Percentiles rank a stretch among this genome's conserved stretches.
These are phyloP conservation scores for Globisporangium yorkense DNA, from an alignment of 352 stramenopile species.

Conservation along the genomic window DNA sequence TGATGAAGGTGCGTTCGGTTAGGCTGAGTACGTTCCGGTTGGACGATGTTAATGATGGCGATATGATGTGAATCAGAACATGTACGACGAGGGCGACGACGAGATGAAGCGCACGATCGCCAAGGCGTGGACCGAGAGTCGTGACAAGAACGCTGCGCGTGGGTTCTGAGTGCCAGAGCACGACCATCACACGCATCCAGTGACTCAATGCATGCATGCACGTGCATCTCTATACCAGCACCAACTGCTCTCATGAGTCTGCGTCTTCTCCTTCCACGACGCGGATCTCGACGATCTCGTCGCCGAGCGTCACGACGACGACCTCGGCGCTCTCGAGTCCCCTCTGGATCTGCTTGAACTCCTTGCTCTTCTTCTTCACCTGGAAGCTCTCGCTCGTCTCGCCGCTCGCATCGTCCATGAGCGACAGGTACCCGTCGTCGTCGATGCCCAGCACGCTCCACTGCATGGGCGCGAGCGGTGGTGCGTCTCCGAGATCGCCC, in stretches of 20 bases:
- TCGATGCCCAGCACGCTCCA: constrained; percentile 75
- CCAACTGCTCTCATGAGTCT: constrained; percentile 10
- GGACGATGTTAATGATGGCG: not conserved
- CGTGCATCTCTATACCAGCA: not conserved
- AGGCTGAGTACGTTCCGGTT: no score
- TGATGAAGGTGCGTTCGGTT: constrained; percentile 73
- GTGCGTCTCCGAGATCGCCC: constrained; percentile 7
- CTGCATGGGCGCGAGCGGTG: constrained; percentile 16
- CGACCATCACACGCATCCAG: not conserved
- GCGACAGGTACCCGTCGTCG: constrained; percentile 64
- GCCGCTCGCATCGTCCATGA: constrained; percentile 59
- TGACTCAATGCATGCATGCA: not conserved
- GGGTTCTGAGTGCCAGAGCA: constrained; percentile 3
- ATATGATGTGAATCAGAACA: constrained; percentile 37
- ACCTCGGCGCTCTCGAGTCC: constrained; percentile 53
- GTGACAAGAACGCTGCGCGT: constrained; percentile 48
- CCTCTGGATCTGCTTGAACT: constrained; percentile 71
- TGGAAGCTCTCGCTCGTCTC: constrained; percentile 67
- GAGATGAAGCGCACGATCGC: constrained; percentile 89
- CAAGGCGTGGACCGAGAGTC: constrained; percentile 84
- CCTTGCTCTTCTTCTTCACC: constrained; percentile 54
- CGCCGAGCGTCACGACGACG: constrained; percentile 40
- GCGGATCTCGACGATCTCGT: constrained; percentile 45
- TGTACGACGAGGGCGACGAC: constrained; percentile 86
- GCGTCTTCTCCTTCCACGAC: constrained; percentile 20